Conservation (phyloP, 2,329 filamentous ascomycete genomes). For the Aspergillus ochraceus region DNA sequence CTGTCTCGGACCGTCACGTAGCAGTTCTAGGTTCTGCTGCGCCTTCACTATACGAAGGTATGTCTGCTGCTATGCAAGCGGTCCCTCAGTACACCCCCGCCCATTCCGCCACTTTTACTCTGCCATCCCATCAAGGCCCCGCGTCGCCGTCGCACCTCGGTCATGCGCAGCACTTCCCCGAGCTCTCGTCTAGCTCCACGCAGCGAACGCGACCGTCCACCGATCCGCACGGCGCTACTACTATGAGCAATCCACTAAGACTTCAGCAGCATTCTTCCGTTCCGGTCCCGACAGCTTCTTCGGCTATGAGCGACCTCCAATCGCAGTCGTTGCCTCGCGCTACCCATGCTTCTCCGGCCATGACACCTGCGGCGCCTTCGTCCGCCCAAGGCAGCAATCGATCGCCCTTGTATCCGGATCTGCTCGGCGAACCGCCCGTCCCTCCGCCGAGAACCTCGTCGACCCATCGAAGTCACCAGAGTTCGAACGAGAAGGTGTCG, state of each 20-base stretch:
- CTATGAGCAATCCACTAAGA: slow-evolving; percentile 23
- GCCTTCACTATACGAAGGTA: slow-evolving; percentile 44
- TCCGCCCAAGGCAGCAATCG: slow-evolving; percentile 31
- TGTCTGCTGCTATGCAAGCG: slow-evolving; percentile 65
- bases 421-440: slow-evolving; percentile 64
- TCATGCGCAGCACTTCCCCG: slow-evolving; percentile 48
- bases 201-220: slow-evolving; percentile 28
- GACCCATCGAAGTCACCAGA: slow-evolving; percentile 55
- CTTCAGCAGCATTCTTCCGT: slow-evolving; percentile 31
- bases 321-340: slow-evolving; percentile 44
- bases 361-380: slow-evolving; percentile 31
- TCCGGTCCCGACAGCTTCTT: slow-evolving; percentile 34
- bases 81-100: slow-evolving; percentile 56
- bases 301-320: slow-evolving; percentile 48
- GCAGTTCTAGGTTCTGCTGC: slow-evolving; percentile 22
- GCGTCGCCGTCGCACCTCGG: slow-evolving; percentile 52
- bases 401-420: slow-evolving; percentile 43
- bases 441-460: slow-evolving; percentile 82
- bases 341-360: slow-evolving; percentile 44
- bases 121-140: slow-evolving; percentile 41
- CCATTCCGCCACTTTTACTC: slow-evolving; percentile 31
- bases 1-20: slow-evolving; percentile 26
- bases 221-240: slow-evolving; percentile 14
- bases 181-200: slow-evolving; percentile 46
- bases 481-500: slow-evolving; percentile 41